A percentile compares a stretch with the other conserved stretches of the same genome.
phyloP scores from a whole-genome alignment of 805 yeast species.

The Myxozyma neglecta region DNA sequence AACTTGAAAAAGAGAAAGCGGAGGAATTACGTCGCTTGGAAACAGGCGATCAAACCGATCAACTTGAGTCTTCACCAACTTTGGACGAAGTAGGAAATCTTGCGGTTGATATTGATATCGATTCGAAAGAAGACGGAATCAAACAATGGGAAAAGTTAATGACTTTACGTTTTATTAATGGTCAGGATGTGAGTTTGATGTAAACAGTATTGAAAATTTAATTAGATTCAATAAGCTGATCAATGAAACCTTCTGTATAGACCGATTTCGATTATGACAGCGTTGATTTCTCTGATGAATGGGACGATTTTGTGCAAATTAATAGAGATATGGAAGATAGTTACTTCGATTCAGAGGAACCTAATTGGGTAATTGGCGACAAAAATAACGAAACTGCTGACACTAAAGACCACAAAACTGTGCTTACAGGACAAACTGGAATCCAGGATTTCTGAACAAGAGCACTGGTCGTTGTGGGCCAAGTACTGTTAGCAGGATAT shows the following conservation, averaged over 20 bases:
- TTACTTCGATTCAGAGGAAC: conserved; percentile 27
- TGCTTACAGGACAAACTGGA: conserved; percentile 24
- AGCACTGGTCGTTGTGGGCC: background rate
- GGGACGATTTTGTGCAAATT: conserved; percentile 26
- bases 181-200: conserved; percentile 22
- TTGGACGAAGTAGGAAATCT: background rate
- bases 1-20: background rate
- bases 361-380: conserved; percentile 10
- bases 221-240: background rate
- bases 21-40: conserved; percentile 4
- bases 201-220: background rate
- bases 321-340: conserved; percentile 21
- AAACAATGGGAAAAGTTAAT: conserved; percentile 20
- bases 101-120: background rate
- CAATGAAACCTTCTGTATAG: background rate
- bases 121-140: conserved; percentile 16
- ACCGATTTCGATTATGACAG: conserved; percentile 25
- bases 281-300: conserved; percentile 21
- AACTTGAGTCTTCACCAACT: background rate
- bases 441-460: conserved; percentile 20
- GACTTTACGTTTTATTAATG: conserved; percentile 24
- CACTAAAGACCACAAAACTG: background rate
- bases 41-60: background rate
- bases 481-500: too few species aligned
- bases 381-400: background rate